Conservation (phyloP, 1,284 basidiomycete genomes). For the Tilletia walkeri region DNA sequence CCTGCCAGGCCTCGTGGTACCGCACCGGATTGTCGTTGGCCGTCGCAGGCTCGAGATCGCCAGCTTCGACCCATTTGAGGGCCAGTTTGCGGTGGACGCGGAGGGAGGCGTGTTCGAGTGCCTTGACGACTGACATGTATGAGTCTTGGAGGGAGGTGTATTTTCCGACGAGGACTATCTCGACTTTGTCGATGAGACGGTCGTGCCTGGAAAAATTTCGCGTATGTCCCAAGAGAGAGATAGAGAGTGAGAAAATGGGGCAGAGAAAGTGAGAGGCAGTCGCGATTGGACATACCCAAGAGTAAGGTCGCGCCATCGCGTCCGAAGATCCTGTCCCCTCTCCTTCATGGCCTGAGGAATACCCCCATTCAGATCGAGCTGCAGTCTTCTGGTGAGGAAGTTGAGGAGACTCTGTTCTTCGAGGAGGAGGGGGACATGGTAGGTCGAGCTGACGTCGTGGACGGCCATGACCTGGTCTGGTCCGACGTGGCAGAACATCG, state of each 20-base stretch:
- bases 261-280: no score
- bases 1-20: slow-evolving; percentile 95
- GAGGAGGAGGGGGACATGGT: slow-evolving; percentile 92
- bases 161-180: slow-evolving; percentile 92
- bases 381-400: slow-evolving; percentile 78
- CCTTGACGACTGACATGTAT: slow-evolving; percentile 97
- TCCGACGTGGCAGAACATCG: slow-evolving; percentile 98
- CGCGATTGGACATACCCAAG: slow-evolving; percentile 53
- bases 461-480: slow-evolving; percentile 93
- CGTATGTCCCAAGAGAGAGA: no score
- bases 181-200: slow-evolving; percentile 83
- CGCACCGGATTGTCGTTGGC: slow-evolving; percentile 77
- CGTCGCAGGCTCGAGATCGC: slow-evolving; percentile 78
- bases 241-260: no score
- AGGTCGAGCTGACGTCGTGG: slow-evolving; percentile 93
- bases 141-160: slow-evolving; percentile 97
- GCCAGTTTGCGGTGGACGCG: slow-evolving; percentile 72
- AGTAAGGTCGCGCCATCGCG: slow-evolving; percentile 81
- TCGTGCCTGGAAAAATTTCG: slow-evolving; percentile 65
- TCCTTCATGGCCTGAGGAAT: slow-evolving; percentile 63
- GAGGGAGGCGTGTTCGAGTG: slow-evolving; percentile 94
- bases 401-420: slow-evolving; percentile 86
- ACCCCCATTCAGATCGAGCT: slow-evolving; percentile 67
- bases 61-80: slow-evolving; percentile 84
- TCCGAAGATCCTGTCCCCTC: slow-evolving; percentile 68